Evolutionary conservation across 2,329 filamentous ascomycete species (phyloP), one percentile per base, ranked within the genome.

Genomic region (Cladosporium velox): DNA sequence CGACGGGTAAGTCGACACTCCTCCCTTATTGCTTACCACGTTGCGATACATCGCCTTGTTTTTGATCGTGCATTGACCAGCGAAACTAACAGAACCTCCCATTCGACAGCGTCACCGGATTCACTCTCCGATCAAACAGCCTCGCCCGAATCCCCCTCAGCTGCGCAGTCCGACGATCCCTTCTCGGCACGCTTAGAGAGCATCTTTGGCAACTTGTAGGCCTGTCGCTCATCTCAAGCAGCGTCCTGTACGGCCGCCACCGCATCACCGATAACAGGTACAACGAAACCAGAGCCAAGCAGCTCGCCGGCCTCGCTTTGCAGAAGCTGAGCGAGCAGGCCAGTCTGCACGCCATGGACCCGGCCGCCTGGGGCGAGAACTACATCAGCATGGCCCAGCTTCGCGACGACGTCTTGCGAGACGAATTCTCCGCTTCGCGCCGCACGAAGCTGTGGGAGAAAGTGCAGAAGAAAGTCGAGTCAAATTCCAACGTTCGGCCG

Each of bases 331-430:
- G 91, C 12, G 88, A 86, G 41, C 94, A 98, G 76, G 95, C 94
- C 67, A 89, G 91, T 68, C 80, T 94, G n/a, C 90, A 93, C 68
- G 88, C 84, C 24, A 82, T 85, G 61, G 87, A 88, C 54, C 87
- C 77, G 76, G 88, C 76, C 77, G 85, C 77, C 67, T 89, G 84
- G 61, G 86, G 88, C 21, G 93, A 97, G 68, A 84, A 89, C 1
- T 96, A 91, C 80, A 86, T 99, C 68, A 91, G 92, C 74, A 86
- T 97, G 72, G 91, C 91, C 0, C 95, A 98, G 76, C 82, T 99
- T 64, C 86, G 95, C 67, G 95, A 99, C 74, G 94, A 98, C 74
- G 90, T 99, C 3, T 83, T 99, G 47, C 85, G 94, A 24, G 87
- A 90, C 32, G 89, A 96, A 68, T 92, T 97, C 77, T 90, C 87